Conservation (phyloP, 116 monocot genomes). For the Zostera marina region DNA sequence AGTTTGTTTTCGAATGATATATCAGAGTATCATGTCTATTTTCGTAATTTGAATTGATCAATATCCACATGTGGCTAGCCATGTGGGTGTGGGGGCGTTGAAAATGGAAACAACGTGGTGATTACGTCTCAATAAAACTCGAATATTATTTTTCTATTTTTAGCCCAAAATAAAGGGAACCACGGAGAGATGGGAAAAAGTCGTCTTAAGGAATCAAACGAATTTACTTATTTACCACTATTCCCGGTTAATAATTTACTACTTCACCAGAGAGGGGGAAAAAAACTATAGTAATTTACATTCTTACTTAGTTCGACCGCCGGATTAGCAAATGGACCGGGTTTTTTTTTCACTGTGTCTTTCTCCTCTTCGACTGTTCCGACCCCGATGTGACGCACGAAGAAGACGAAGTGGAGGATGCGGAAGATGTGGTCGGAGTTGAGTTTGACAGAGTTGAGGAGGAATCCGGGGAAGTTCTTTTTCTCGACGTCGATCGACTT, state of each 20-base stretch:
- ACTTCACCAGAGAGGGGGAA: no score
- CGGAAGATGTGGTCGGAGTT: constrained; percentile 5
- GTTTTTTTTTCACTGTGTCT: background rate
- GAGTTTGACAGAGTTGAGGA: constrained; percentile 8
- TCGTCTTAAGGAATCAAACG: background rate
- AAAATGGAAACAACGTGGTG: background rate
- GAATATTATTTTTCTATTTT: background rate
- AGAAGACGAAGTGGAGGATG: constrained; percentile 9
- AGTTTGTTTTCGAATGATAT: no score
- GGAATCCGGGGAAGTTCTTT: constrained; percentile 5
- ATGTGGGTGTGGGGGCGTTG: no score
- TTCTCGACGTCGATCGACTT: no score
- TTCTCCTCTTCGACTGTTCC: constrained; percentile 13
- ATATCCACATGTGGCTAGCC: no score
- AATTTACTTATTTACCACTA: background rate
- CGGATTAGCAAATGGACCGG: background rate
- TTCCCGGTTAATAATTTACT: no score
- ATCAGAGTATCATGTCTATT: no score
- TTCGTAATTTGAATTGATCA: background rate
- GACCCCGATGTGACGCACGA: background rate
- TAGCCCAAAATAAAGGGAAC: background rate
- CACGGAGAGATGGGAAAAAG: background rate
- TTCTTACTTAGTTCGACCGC: background rate
- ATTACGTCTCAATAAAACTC: background rate
- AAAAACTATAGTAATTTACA: no score